A percentile compares a stretch with the other conserved stretches of the same genome.
Evolutionary conservation across 2,329 filamentous ascomycete genomes (phyloP).

Genomic region (Exophiala xenobiotica): DNA sequence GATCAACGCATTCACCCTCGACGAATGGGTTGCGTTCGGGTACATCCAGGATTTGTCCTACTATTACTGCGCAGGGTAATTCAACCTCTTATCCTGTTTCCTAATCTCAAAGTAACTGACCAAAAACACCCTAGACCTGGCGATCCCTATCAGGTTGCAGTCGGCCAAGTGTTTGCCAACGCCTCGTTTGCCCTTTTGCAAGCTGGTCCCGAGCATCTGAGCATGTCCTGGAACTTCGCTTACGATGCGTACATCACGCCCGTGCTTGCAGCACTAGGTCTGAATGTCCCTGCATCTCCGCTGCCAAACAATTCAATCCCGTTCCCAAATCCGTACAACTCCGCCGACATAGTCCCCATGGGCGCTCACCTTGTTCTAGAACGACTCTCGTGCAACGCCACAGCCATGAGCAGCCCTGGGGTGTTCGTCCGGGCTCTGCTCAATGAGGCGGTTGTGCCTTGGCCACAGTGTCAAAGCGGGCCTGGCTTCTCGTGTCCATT

Average conservation of each 20-base stretch:
- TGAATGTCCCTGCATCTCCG: background rate
- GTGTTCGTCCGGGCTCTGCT: slow-evolving; percentile 6
- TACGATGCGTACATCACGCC: slow-evolving; percentile 11
- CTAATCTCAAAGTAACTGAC: too few species aligned
- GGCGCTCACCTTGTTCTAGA: slow-evolving; percentile 10
- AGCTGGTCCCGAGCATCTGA: slow-evolving; percentile 3
- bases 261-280: slow-evolving; percentile 7
- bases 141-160: slow-evolving; percentile 4
- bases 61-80: slow-evolving; percentile 11
- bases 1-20: slow-evolving; percentile 10
- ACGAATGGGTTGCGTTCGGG: slow-evolving; percentile 12
- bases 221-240: slow-evolving; percentile 13
- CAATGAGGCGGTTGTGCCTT: slow-evolving; percentile 13
- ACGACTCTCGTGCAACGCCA: slow-evolving; percentile 9
- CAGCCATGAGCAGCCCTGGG: background rate
- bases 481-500: slow-evolving; percentile 11
- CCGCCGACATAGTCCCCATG: slow-evolving; percentile 12
- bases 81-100: too few species aligned
- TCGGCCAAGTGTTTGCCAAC: slow-evolving; percentile 12
- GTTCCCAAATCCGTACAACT: slow-evolving; percentile 7
- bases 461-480: slow-evolving; percentile 5
- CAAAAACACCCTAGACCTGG: background rate
- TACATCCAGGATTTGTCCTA: slow-evolving; percentile 10
- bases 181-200: slow-evolving; percentile 6
- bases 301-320: slow-evolving; percentile 9